Evolutionary conservation across 305 asterid genomes (phyloP), one percentile per base, ranked within the genome.

Genomic region (Rubia balearica): DNA sequence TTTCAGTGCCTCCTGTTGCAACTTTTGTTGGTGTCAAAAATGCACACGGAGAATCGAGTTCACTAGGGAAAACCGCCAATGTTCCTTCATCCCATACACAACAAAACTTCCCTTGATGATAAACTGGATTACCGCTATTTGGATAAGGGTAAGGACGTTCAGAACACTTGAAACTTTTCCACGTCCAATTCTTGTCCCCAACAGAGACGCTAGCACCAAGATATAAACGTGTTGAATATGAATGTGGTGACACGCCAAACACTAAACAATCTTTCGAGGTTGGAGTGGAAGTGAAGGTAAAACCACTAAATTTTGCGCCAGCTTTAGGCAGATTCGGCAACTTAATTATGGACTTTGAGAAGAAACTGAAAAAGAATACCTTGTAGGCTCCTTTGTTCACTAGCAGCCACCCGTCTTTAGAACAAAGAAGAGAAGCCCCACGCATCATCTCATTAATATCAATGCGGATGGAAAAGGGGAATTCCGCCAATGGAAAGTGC

Each of bases 221-320:
- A 24, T 11, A 8, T 8, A 7, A 10, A 60, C 0, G 9, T 6
- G 4, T 11, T 10, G 33, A 2, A 1, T 17, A 1, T 1, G 3
- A 10, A 10, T 45, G 51, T 4, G 16, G 51, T 9, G 16, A 45
- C 16, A 53, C 5, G 8, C 16, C 38, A 60, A 60, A 60, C 14
- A 60, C 65, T 36, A 60, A 10, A 14, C 65, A 60, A 60, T 60
- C 65, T 10, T 60, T 36, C 12, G 65, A 60, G 27, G 65, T 60
- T 60, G 65, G 65, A 27, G 2, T 4, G 0, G 40, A 60, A 1
- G 41, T 22, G 65, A 60, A 60, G 6, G 65, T 60, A 24, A 24
- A 21, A 36, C 40, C 41, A 6, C 12, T 27, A 7, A 11, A 22
- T 4, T 27, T 19, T 5, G 11, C 17, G 7, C 30, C 40, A 3